Conservation (phyloP, 1,284 basidiomycete genomes). For the Ceratobasidium sp. region DNA sequence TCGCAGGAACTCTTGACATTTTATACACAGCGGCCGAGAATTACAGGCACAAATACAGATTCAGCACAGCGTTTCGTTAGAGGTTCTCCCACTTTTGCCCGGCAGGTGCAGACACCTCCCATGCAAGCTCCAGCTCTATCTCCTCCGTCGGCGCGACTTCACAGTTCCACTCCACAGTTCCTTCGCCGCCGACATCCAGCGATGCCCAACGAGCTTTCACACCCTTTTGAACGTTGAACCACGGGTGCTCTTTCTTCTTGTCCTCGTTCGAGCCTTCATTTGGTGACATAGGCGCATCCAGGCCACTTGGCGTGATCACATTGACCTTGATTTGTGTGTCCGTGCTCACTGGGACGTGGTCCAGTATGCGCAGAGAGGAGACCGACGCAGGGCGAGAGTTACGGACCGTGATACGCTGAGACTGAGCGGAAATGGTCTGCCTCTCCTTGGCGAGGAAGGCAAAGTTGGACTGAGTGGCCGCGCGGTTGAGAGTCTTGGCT, state of each 20-base stretch:
- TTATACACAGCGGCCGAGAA: too few species aligned
- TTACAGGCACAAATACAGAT: neutral
- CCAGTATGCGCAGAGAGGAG: constrained; percentile 41
- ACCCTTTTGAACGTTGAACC: constrained; percentile 25
- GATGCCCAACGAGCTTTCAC: constrained; percentile 37
- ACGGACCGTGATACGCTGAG: constrained; percentile 43
- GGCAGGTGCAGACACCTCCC: constrained; percentile 42
- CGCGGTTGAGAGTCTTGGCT: constrained; percentile 39
- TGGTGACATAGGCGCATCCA: constrained; percentile 1
- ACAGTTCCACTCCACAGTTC: constrained; percentile 44
- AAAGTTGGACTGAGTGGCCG: constrained; percentile 27
- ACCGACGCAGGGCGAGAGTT: constrained; percentile 41
- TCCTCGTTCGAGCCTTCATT: neutral
- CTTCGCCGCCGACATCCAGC: constrained; percentile 38
- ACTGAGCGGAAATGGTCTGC: constrained; percentile 39
- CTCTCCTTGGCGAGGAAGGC: constrained; percentile 37
- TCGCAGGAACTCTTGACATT: too few species aligned
- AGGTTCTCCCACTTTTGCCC: constrained; percentile 40
- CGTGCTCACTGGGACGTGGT: constrained; percentile 44
- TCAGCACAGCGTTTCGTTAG: neutral
- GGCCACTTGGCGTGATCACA: constrained; percentile 40
- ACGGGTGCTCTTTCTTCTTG: constrained; percentile 3
- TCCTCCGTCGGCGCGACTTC: constrained; percentile 36
- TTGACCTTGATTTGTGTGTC: constrained; percentile 43
- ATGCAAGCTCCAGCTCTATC: constrained; percentile 41